Conservation (phyloP, 106 monocot species). For the Platanthera guangdongensis region DNA sequence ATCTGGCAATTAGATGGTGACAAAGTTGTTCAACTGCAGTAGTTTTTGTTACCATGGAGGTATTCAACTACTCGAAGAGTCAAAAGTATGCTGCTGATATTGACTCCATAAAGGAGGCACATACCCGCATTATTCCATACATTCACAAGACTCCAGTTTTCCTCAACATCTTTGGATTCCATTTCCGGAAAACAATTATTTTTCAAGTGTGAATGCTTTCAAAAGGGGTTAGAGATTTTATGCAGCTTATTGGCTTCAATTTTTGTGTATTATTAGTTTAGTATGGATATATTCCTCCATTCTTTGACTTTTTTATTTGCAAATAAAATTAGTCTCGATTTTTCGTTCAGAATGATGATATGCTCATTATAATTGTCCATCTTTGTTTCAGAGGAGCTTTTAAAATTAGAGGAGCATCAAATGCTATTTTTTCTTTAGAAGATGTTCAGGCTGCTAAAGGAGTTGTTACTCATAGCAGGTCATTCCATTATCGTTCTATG, state of each 20-base stretch:
- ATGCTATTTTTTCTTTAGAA: slow-evolving; percentile 75
- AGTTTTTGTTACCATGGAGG: slow-evolving; percentile 25
- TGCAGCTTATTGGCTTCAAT: not conserved
- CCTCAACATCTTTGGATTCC: slow-evolving; percentile 53
- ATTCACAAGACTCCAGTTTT: slow-evolving; percentile 77
- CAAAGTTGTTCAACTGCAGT: not conserved
- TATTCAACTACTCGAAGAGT: slow-evolving; percentile 13
- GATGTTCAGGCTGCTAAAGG: slow-evolving; percentile 71
- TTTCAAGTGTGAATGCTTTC: slow-evolving; percentile 94
- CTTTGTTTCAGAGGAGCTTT: slow-evolving; percentile 61
- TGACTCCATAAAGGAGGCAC: slow-evolving; percentile 66
- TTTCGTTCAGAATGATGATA: too few relatives aligned
- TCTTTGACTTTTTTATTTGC: not conserved
- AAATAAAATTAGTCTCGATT: not conserved
- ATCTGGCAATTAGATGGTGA: not conserved
- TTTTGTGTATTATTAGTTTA: not conserved
- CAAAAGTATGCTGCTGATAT: slow-evolving; percentile 77
- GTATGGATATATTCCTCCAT: not conserved
- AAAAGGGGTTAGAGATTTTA: slow-evolving; percentile 64
- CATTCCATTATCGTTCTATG: not conserved
- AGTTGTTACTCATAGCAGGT: slow-evolving; percentile 98
- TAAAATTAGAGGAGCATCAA: slow-evolving; percentile 93
- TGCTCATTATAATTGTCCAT: not conserved
- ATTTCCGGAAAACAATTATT: slow-evolving; percentile 51
- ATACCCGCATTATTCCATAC: slow-evolving; percentile 51